Conservation (phyloP, 306 rosid species). For the Gastrolobium bilobum region DNA sequence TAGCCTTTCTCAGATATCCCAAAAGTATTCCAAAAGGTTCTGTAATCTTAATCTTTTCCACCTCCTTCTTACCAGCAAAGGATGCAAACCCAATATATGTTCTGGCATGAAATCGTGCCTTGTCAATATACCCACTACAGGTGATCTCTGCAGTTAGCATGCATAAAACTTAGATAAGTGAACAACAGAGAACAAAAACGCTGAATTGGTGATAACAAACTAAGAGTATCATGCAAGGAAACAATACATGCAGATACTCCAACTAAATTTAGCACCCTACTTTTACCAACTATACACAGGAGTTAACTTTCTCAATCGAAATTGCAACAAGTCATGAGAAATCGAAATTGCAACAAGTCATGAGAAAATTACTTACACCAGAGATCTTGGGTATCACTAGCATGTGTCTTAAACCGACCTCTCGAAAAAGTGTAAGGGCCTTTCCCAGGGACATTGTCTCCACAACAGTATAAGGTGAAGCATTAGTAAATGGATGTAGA, state of each 20-base stretch:
- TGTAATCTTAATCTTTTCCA: conserved; percentile 77
- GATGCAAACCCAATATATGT: conserved; percentile 79
- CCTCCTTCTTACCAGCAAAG: conserved; percentile 71
- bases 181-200: background rate
- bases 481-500: conserved; percentile 87
- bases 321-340: conserved; percentile 37
- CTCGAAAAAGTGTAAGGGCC: conserved; percentile 85
- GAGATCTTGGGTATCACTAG: conserved; percentile 88
- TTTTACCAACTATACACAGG: background rate
- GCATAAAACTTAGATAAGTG: conserved; percentile 26
- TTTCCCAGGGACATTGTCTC: conserved; percentile 93
- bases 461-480: conserved; percentile 92
- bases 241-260: background rate
- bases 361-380: conserved; percentile 66
- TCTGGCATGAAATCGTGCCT: conserved; percentile 95
- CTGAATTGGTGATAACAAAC: conserved; percentile 11
- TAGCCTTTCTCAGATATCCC: conserved; percentile 33
- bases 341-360: conserved; percentile 38
- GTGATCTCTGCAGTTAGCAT: conserved; percentile 75
- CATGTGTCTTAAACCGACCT: conserved; percentile 89
- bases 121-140: conserved; percentile 84
- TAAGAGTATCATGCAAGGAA: conserved; percentile 14
- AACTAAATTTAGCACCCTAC: conserved; percentile 12
- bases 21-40: conserved; percentile 49
- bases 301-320: conserved; percentile 21